These are phyloP conservation scores for Metschnikowia matae DNA, from an alignment of 805 yeast genomes.

Conservation along the genomic window DNA sequence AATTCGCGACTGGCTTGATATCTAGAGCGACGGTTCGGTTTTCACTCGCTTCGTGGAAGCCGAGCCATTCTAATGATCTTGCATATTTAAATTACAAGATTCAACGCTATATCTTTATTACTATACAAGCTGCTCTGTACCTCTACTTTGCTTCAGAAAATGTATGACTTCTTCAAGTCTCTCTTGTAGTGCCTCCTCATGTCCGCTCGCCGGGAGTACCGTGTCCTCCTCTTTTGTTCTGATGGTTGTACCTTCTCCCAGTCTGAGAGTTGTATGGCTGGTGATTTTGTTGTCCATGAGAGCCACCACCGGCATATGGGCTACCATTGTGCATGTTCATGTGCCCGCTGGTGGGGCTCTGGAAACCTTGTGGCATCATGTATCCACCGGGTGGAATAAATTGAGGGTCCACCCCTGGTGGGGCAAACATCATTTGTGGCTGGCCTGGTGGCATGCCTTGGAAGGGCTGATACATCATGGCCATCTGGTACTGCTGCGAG, in stretches of 20 bases:
- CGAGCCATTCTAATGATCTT: no score
- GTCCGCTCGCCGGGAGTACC: constrained; percentile 1
- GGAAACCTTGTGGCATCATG: constrained; percentile 29
- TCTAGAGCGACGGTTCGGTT: neutral
- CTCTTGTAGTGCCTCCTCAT: neutral
- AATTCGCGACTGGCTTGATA: neutral
- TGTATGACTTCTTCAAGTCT: neutral
- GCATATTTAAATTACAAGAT: neutral
- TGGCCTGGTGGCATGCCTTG: constrained; percentile 31
- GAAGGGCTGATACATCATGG: constrained; percentile 37
- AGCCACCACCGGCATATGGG: constrained; percentile 7
- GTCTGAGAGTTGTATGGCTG: constrained; percentile 9
- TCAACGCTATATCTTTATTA: neutral
- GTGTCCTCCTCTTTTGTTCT: constrained; percentile 8
- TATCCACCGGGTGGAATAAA: constrained; percentile 35
- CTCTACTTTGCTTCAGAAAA: neutral
- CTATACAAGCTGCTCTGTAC: neutral
- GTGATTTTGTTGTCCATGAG: constrained; percentile 4
- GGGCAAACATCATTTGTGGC: constrained; percentile 31
- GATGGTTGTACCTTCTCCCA: constrained; percentile 13
- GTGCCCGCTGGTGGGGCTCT: constrained; percentile 23
- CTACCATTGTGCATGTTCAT: constrained; percentile 19
- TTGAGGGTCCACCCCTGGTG: constrained; percentile 28
- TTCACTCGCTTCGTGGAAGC: neutral
- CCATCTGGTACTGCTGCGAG: constrained; percentile 35